Evolutionary conservation across 257 asterid genomes (phyloP), one percentile per base, ranked within the genome.

Genomic region (Asclepias syriaca): DNA sequence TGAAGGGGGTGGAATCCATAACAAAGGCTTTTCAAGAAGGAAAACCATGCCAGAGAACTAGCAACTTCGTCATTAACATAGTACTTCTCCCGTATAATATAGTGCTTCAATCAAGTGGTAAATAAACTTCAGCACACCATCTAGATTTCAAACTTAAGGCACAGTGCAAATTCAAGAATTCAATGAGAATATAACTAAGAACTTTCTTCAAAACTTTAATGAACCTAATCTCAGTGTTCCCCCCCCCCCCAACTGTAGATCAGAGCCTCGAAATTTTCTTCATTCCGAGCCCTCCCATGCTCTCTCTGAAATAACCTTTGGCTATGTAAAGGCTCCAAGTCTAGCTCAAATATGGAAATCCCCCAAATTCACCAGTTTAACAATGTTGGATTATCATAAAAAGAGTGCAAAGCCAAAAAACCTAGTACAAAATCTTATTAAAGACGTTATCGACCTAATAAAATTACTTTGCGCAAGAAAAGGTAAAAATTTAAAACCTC

Each of bases 301-400:
- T 58, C 64, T 24, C 18, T 27, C 39, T 24, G 8, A 6, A 57
- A 22, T 58, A 24, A 24, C 39, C 64, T 9, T 10, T 24, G 18
- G 16, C 8, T 22, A 24, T 11, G 18, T 11, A 58, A 22, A 58
- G 27, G 18, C 39, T 22, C 37, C 37, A 27, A 3, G 6, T 10
- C 63, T 6, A 10, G 64, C 37, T 58, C 64, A 58, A 58, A 27
- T 13, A 22, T 59, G 43, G 13, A 59, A 59, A 13, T 7, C 50
- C 68, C 68, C 27, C 68, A 37, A 64, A 64, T 32, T 64, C 50
- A 29, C 27, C 48, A 63, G n/a, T 34, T 34, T 21, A 63, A 34
- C 27, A 2, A 2, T 37, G 14, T 12, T 16, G 27, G 49, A 63
- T 34, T 16, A 63, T 32, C 22, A 6, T 6, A 32, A 19, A 43